Evolutionary conservation across 2,329 filamentous ascomycete species (phyloP).

Genomic region (Westerdykella ornata): DNA sequence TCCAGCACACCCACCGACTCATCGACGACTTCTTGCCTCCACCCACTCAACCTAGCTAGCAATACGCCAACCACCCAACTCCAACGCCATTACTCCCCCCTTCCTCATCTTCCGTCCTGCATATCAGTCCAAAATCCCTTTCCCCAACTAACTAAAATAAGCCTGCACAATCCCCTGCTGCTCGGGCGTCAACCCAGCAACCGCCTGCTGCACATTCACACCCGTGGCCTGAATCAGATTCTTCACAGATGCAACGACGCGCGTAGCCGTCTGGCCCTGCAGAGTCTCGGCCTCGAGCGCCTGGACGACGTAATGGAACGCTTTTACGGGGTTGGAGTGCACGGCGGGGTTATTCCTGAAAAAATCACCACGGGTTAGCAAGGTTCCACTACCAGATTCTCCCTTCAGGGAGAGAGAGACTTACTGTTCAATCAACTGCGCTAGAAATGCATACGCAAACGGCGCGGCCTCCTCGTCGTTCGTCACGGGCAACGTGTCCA

Average conservation of each 20-base stretch:
- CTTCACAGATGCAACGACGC: constrained; percentile 73
- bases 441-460: constrained; percentile 88
- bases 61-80: no score
- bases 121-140: no score
- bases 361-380: background rate
- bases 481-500: constrained; percentile 81
- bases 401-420: constrained; percentile 36
- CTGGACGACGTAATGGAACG: constrained; percentile 79
- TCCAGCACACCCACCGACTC: background rate
- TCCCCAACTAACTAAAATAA: constrained; percentile 58
- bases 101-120: no score
- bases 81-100: no score
- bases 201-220: constrained; percentile 67
- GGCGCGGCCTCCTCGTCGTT: constrained; percentile 97
- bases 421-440: constrained; percentile 90
- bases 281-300: constrained; percentile 87
- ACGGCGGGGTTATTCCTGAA: constrained; percentile 87
- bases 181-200: constrained; percentile 69
- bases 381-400: background rate
- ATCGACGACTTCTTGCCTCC: background rate
- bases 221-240: constrained; percentile 65
- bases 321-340: constrained; percentile 66
- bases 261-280: constrained; percentile 71
- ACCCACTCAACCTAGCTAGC: no score
- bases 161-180: constrained; percentile 71